Percentiles rank a stretch among this genome's conserved stretches.
Conservation (phyloP, 352 stramenopile species). For the Phytophthora podocarpi region DNA sequence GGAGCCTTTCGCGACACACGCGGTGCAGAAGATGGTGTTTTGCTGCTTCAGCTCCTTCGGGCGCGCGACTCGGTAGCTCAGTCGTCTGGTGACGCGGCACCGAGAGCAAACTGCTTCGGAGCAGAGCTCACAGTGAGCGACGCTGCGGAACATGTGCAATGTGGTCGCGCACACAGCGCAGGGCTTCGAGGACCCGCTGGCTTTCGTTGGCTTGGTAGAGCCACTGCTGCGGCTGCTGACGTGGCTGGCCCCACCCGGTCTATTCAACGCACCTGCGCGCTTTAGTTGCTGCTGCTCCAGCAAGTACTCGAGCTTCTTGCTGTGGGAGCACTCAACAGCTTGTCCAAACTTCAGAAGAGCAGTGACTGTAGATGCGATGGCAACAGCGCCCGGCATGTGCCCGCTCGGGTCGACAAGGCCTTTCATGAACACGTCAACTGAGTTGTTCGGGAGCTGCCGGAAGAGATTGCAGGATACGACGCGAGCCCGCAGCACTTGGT, state of each 20-base stretch:
- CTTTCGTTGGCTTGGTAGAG: slow-evolving; percentile 2
- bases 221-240: slow-evolving; percentile 10
- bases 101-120: slow-evolving; percentile 38
- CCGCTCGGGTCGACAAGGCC: slow-evolving; percentile 51
- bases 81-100: slow-evolving; percentile 45
- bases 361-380: slow-evolving; percentile 42
- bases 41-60: slow-evolving; percentile 34
- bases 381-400: slow-evolving; percentile 44
- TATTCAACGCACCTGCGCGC: slow-evolving; percentile 5
- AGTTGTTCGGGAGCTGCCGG: slow-evolving; percentile 36
- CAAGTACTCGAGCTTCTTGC: slow-evolving; percentile 71
- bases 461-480: slow-evolving; percentile 55
- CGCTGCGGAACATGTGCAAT: slow-evolving; percentile 36
- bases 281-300: slow-evolving; percentile 40
- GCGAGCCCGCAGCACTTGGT: slow-evolving; percentile 53
- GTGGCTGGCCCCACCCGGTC: slow-evolving; percentile 18
- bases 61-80: slow-evolving; percentile 47
- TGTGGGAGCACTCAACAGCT: slow-evolving; percentile 51
- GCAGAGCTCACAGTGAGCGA: slow-evolving; percentile 42
- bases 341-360: slow-evolving; percentile 44
- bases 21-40: slow-evolving; percentile 62
- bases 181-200: not conserved
- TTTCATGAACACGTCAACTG: slow-evolving; percentile 60
- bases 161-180: slow-evolving; percentile 36
- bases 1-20: slow-evolving; percentile 45